Evolutionary conservation across 192 early-diverging fungal genomes (phyloP), one percentile per base, ranked within the genome.

Genomic region (Backusella macrospora): DNA sequence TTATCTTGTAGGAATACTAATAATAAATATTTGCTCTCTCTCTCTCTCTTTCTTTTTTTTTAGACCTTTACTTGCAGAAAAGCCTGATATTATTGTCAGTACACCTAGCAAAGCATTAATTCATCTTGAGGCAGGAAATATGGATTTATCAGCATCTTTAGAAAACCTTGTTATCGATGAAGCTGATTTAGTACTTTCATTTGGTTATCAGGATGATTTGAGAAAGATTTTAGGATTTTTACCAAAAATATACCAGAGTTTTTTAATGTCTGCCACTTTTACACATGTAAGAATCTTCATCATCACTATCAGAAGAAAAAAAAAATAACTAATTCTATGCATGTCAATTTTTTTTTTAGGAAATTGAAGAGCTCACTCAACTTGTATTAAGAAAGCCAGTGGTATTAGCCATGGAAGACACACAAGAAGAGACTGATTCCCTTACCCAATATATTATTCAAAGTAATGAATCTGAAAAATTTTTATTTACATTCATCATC

Each of bases 81-180:
- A 80, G 2, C 96, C 96, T 6, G 95, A 98, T 63, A 90, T 99
- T 65, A 81, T 99, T 34, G 87, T 99, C 23, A 76, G 93, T 4
- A 99, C 98, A 42, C 96, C 98, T 9, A 90, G 89, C 42, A 90
- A 89, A 77, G 87, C 92, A 65, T 85, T 95, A 42, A 85, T 90
- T 42, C 95, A 96, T 72, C 76, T 99, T 5, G 88, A 88, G 47
- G 66, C 88, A 49, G 62, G 80, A 46, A 87, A 72, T 64, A 74
- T 94, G 26, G 78, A 73, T 5, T 63, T 95, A 70, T 80, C 81
- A 40, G 77, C 84, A 5, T 74, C 81, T 9, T 80, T 97, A 46
- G 92, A 96, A 68, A 92, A 90, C 10, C 85, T 99, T 52, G 94
- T 98, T 16, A 94, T 99, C 52, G 98, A 99, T 68, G 98, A 99